These are phyloP conservation scores for Microascus cirrosus DNA, from an alignment of 2,329 filamentous ascomycete genomes.

Conservation along the genomic window DNA sequence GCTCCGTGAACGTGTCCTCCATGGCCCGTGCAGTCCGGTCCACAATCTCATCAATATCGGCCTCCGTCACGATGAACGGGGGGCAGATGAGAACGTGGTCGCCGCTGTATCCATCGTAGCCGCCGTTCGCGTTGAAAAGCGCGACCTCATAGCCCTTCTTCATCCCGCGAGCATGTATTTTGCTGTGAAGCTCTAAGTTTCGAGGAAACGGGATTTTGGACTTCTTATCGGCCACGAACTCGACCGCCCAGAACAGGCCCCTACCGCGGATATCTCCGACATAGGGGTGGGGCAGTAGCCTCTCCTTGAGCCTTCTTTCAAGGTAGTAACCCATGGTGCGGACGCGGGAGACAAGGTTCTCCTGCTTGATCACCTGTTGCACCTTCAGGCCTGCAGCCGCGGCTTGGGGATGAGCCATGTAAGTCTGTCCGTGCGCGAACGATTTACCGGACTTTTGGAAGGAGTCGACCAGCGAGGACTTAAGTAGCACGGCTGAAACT, in stretches of 20 bases:
- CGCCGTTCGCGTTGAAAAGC: too few relatives aligned
- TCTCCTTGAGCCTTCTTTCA: conserved; percentile 26
- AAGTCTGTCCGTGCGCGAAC: conserved; percentile 48
- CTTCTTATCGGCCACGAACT: conserved; percentile 28
- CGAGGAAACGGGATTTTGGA: conserved; percentile 23
- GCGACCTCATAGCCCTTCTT: too few relatives aligned
- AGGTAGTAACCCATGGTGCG: conserved; percentile 38
- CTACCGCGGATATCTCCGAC: conserved; percentile 52
- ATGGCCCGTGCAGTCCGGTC: too few relatives aligned
- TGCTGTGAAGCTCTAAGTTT: too few relatives aligned
- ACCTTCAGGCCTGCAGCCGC: conserved; percentile 54
- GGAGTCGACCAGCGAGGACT: conserved; percentile 22
- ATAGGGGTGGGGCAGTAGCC: conserved; percentile 29
- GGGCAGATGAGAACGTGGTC: too few relatives aligned
- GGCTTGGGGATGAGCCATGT: conserved; percentile 33
- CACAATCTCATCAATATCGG: too few relatives aligned
- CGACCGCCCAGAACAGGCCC: conserved; percentile 39
- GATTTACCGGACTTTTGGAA: conserved; percentile 20
- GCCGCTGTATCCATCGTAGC: too few relatives aligned
- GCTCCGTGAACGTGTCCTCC: too few relatives aligned
- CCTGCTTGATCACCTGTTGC: conserved; percentile 43
- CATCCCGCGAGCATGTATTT: too few relatives aligned
- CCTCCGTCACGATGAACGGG: too few relatives aligned
- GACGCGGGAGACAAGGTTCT: conserved; percentile 49
- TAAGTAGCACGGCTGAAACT: conserved; percentile 49